These are phyloP conservation scores for Phytophthora podocarpi DNA, from an alignment of 352 stramenopile genomes.

Conservation along the genomic window DNA sequence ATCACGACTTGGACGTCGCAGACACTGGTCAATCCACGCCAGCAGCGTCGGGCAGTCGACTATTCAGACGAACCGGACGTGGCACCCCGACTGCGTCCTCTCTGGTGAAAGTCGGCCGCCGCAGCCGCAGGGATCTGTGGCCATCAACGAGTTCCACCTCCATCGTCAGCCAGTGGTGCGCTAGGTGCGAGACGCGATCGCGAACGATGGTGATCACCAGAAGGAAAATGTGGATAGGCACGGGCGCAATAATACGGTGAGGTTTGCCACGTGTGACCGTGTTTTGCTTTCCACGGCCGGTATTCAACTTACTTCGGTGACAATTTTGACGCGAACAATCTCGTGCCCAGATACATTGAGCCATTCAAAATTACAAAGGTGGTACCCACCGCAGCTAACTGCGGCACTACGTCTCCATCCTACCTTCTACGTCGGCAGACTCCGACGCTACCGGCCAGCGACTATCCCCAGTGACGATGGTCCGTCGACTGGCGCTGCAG, in stretches of 20 bases:
- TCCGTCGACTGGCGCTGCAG: not conserved
- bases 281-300: constrained; percentile 24
- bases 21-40: not conserved
- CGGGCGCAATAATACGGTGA: too few species aligned
- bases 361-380: constrained; percentile 2
- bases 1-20: not conserved
- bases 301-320: not conserved
- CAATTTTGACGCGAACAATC: constrained; percentile 14
- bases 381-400: constrained; percentile 19
- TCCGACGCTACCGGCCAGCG: constrained; percentile 6
- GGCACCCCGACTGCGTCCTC: too few species aligned
- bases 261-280: too few species aligned
- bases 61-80: too few species aligned
- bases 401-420: constrained; percentile 10
- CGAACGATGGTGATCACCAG: not conserved
- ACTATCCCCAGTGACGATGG: not conserved
- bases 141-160: not conserved
- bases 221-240: not conserved
- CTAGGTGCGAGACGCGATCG: not conserved
- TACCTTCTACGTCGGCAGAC: constrained; percentile 18
- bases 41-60: not conserved
- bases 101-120: too few species aligned
- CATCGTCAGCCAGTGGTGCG: not conserved
- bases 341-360: constrained; percentile 17
- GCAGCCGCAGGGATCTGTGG: not conserved